These are phyloP conservation scores for Clavispora fructus DNA, from an alignment of 805 yeast genomes.

Conservation along the genomic window DNA sequence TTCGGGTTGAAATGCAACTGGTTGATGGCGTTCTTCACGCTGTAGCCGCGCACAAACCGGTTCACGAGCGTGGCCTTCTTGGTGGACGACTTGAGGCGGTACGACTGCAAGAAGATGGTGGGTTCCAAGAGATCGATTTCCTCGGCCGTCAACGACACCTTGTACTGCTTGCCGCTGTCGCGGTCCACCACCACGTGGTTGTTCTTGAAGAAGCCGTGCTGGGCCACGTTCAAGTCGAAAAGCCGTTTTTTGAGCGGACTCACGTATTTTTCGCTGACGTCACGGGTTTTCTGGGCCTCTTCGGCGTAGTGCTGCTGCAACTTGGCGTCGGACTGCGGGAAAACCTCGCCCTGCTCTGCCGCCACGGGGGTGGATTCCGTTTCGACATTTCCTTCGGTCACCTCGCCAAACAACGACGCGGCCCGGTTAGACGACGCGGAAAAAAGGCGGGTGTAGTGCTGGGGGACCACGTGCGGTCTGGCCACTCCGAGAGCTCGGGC, in stretches of 20 bases:
- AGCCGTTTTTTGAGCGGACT: constrained; percentile 68
- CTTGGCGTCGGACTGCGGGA: constrained; percentile 27
- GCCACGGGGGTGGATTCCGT: not conserved
- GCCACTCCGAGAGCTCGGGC: not conserved
- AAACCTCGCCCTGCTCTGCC: constrained; percentile 13
- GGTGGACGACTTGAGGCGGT: constrained; percentile 79
- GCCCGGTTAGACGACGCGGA: not conserved
- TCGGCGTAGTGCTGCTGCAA: constrained; percentile 48
- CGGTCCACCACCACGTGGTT: constrained; percentile 41
- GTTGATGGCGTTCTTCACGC: constrained; percentile 75
- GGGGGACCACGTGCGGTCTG: not conserved
- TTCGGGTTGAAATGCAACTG: constrained; percentile 87
- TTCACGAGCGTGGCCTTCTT: constrained; percentile 81
- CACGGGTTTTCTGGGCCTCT: constrained; percentile 40
- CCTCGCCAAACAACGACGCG: constrained; percentile 27
- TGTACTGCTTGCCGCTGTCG: constrained; percentile 44
- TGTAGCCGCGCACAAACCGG: constrained; percentile 68
- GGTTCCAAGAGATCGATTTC: constrained; percentile 85
- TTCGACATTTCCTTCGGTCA: constrained; percentile 18
- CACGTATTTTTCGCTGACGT: constrained; percentile 48
- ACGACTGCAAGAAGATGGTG: constrained; percentile 73
- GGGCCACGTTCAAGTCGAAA: constrained; percentile 53
- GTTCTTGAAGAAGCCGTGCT: constrained; percentile 68
- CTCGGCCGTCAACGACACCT: constrained; percentile 50
- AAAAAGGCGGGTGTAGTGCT: not conserved